phyloP scores from a whole-genome alignment of 371 early-diverging fungal species.

The Mucor racemosus region DNA sequence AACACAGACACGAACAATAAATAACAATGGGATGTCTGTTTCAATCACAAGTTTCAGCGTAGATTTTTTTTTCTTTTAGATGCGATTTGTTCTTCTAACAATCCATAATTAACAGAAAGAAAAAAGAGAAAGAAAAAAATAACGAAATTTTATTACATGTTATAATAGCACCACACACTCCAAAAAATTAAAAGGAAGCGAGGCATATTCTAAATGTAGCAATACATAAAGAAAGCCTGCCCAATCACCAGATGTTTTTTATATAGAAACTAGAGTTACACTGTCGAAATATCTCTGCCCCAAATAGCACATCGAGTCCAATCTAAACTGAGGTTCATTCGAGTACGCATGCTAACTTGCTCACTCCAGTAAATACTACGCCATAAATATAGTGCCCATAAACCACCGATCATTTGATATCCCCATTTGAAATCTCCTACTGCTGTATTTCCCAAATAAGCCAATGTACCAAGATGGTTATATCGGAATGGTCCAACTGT shows the following conservation, averaged over 20 bases:
- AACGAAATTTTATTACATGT: background rate
- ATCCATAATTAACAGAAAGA: background rate
- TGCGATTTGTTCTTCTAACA: background rate
- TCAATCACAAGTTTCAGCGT: background rate
- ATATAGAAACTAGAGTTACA: constrained; percentile 12
- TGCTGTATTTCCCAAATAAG: constrained; percentile 83
- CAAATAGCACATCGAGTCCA: constrained; percentile 49
- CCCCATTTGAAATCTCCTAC: constrained; percentile 69
- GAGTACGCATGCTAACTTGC: constrained; percentile 55
- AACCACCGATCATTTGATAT: constrained; percentile 59
- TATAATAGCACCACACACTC: background rate
- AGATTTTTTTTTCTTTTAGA: background rate
- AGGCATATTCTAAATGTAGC: background rate
- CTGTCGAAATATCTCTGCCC: constrained; percentile 51
- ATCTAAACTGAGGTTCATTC: constrained; percentile 51
- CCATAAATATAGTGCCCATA: constrained; percentile 71
- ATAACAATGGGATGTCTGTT: background rate
- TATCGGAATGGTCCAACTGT: constrained; percentile 66
- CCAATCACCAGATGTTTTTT: background rate
- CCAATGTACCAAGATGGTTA: constrained; percentile 77
- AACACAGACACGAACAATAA: background rate
- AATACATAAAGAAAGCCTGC: background rate
- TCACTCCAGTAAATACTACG: constrained; percentile 70
- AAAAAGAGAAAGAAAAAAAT: background rate
- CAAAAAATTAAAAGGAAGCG: too few relatives aligned